Percentiles rank a stretch among this genome's conserved stretches.
Conservation (phyloP, 2,329 filamentous ascomycete species). For the Pezicula carpinea region DNA sequence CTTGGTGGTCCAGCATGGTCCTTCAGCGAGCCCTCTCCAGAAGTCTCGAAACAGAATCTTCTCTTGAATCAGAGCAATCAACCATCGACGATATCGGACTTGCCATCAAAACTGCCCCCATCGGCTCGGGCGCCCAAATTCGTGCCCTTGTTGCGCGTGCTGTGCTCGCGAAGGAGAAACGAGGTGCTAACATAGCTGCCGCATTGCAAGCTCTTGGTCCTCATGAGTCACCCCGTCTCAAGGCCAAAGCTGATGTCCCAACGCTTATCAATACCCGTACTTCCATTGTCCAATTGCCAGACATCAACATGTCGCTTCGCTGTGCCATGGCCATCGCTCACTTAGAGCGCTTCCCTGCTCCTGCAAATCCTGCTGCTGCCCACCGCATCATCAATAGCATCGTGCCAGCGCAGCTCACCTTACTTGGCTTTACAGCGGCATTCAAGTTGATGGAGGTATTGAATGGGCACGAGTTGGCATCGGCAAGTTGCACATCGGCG, state of each 20-base stretch:
- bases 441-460: conserved; percentile 55
- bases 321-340: conserved; percentile 59
- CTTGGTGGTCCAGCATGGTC: conserved; percentile 79
- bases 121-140: conserved; percentile 66
- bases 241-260: conserved; percentile 23
- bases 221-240: conserved; percentile 29
- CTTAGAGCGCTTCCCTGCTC: conserved; percentile 41
- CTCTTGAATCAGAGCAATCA: conserved; percentile 34
- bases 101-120: conserved; percentile 70
- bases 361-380: conserved; percentile 37
- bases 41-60: conserved; percentile 53
- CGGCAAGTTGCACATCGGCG: conserved; percentile 40
- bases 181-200: conserved; percentile 50
- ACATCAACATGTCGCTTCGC: conserved; percentile 52
- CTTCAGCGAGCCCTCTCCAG: conserved; percentile 65
- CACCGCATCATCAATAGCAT: conserved; percentile 47
- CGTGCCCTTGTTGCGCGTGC: conserved; percentile 57
- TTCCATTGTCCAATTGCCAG: conserved; percentile 39
- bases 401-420: conserved; percentile 34
- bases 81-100: conserved; percentile 53
- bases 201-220: conserved; percentile 49
- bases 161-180: conserved; percentile 48
- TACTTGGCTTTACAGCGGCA: conserved; percentile 55
- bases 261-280: conserved; percentile 41
- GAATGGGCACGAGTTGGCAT: conserved; percentile 40